Evolutionary conservation across 352 stramenopile species (phyloP).

Genomic region (Pythium guiyangense): DNA sequence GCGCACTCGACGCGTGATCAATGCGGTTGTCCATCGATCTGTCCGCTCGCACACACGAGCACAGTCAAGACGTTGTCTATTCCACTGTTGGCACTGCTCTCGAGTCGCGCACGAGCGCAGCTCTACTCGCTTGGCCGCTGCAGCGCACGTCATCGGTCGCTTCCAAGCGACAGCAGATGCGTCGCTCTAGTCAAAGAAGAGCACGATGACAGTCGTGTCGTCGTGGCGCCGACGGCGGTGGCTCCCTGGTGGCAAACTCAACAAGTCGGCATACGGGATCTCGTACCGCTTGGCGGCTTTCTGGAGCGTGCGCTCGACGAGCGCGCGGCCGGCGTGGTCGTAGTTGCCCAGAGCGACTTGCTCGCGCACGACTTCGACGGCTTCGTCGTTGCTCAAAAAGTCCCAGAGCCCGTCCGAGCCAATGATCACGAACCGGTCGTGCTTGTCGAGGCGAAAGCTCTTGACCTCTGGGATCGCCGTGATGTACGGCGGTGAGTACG

Average conservation of each 20-base stretch:
- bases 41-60: no score
- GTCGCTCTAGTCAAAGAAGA: slow-evolving; percentile 71
- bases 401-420: slow-evolving; percentile 98
- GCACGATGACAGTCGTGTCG: slow-evolving; percentile 90
- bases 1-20: neutral
- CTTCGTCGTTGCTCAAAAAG: slow-evolving; percentile 94
- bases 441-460: slow-evolving; percentile 43
- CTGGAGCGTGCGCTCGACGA: slow-evolving; percentile 80
- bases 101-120: no score
- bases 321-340: slow-evolving; percentile 59
- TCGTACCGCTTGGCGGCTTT: slow-evolving; percentile 69
- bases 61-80: no score
- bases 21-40: no score
- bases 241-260: slow-evolving; percentile 76
- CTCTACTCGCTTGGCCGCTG: no score
- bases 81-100: no score
- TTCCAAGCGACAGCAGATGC: no score
- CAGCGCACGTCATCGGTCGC: no score
- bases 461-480: slow-evolving; percentile 84
- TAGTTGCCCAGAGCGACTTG: slow-evolving; percentile 55
- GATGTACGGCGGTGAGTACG: slow-evolving; percentile 93
- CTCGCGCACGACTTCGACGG: slow-evolving; percentile 87
- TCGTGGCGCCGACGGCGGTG: slow-evolving; percentile 88
- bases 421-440: slow-evolving; percentile 97
- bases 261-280: slow-evolving; percentile 80